Evolutionary conservation across 169 alveolate genomes (phyloP).

Genomic region (Pseudocohnilembus persalinus): DNA sequence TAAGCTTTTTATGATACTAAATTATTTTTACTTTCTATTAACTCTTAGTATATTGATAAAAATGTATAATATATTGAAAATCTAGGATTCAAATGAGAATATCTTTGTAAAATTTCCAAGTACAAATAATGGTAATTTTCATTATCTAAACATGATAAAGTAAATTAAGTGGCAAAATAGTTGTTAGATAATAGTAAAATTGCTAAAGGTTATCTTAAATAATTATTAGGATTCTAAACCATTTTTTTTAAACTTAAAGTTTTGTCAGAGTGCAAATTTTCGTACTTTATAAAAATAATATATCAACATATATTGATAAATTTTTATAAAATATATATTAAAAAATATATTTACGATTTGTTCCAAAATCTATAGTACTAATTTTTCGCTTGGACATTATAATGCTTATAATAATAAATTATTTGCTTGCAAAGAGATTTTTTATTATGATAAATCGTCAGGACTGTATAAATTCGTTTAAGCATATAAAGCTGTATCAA

Average conservation of each 20-base stretch:
- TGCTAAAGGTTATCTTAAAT: neutral
- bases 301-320: neutral
- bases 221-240: neutral
- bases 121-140: neutral
- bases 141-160: neutral
- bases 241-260: neutral
- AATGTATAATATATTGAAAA: neutral
- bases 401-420: neutral
- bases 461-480: neutral
- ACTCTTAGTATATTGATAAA: neutral
- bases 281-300: neutral
- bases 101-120: neutral
- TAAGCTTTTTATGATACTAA: neutral
- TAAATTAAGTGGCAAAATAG: neutral
- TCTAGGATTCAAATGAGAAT: neutral
- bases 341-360: neutral
- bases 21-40: too few relatives aligned
- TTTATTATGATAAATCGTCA: neutral
- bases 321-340: too few relatives aligned
- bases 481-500: neutral
- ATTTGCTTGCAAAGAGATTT: neutral
- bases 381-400: neutral
- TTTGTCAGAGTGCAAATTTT: neutral
- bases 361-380: neutral
- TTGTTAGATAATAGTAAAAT: neutral